Percentiles rank a stretch among this genome's conserved stretches.
phyloP scores from a whole-genome alignment of 2,329 filamentous ascomycete species.

The Aspergillus viridinutans region DNA sequence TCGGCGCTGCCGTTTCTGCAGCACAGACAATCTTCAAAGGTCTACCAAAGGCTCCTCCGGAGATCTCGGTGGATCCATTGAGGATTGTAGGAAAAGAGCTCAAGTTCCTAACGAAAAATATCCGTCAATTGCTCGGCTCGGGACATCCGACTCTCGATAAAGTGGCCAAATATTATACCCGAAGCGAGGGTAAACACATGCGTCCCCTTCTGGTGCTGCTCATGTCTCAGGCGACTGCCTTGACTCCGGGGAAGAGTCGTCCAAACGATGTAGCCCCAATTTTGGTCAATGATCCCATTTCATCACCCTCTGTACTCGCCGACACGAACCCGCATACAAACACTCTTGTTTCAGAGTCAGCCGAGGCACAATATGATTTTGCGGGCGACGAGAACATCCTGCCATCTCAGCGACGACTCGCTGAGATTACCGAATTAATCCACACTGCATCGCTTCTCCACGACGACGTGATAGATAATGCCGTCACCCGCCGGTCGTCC shows the following conservation, averaged over 20 bases:
- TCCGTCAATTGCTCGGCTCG: constrained; percentile 85
- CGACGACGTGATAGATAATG: constrained; percentile 97
- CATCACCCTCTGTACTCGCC: constrained; percentile 59
- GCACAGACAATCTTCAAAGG: constrained; percentile 49
- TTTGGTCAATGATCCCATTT: constrained; percentile 58
- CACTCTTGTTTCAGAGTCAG: constrained; percentile 49
- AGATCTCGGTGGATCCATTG: constrained; percentile 79
- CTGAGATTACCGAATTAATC: constrained; percentile 95
- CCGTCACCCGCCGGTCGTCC: constrained; percentile 73
- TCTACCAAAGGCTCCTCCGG: constrained; percentile 38
- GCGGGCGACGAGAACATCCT: constrained; percentile 61
- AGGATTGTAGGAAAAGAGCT: constrained; percentile 92
- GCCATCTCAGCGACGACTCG: constrained; percentile 85
- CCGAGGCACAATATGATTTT: constrained; percentile 34
- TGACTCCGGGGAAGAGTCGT: constrained; percentile 62
- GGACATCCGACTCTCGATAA: constrained; percentile 92
- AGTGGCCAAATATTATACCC: constrained; percentile 96
- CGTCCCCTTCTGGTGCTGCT: constrained; percentile 90
- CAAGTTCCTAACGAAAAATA: constrained; percentile 91
- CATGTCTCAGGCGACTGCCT: constrained; percentile 90
- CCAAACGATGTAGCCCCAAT: constrained; percentile 26
- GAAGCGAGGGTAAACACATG: constrained; percentile 94
- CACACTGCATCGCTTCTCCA: constrained; percentile 95
- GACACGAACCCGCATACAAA: constrained; percentile 73
- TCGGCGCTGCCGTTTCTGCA: constrained; percentile 47